Percentiles rank a stretch among this genome's conserved stretches.
Evolutionary conservation across 805 yeast genomes (phyloP).

Genomic region (Isabelozyma rhagii): DNA sequence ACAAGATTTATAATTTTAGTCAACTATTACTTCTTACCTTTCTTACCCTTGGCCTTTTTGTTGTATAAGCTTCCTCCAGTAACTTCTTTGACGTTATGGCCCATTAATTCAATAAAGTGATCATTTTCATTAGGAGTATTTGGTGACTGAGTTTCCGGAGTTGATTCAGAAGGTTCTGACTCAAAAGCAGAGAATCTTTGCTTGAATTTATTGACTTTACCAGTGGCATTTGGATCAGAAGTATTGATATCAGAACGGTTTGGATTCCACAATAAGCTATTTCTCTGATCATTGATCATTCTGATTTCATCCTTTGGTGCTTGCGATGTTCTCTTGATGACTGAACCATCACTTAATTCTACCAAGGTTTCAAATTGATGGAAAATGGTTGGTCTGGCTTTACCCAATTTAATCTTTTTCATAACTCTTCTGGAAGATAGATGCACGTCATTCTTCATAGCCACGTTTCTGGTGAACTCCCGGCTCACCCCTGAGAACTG

Average conservation of each 20-base stretch:
- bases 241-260: constrained; percentile 72
- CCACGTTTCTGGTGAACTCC: constrained; percentile 5
- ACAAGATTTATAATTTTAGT: constrained; percentile 1
- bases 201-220: constrained; percentile 73
- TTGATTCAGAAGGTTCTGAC: constrained; percentile 15
- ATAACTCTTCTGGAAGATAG: constrained; percentile 55
- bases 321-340: constrained; percentile 75
- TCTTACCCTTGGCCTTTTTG: constrained; percentile 44
- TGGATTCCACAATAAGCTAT: constrained; percentile 85
- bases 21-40: constrained; percentile 29
- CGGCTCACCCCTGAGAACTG: not conserved
- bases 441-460: constrained; percentile 37
- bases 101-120: constrained; percentile 59
- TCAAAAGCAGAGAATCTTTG: constrained; percentile 53
- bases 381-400: constrained; percentile 91
- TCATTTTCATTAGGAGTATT: constrained; percentile 21
- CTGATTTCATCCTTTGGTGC: constrained; percentile 85
- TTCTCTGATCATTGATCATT: constrained; percentile 86
- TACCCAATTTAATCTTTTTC: constrained; percentile 70
- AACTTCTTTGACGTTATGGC: constrained; percentile 52
- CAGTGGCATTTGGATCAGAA: constrained; percentile 79
- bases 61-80: constrained; percentile 52
- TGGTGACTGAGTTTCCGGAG: constrained; percentile 8
- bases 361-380: constrained; percentile 84
- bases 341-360: constrained; percentile 95